These are phyloP conservation scores for Iris macrosiphon DNA, from an alignment of 106 monocot genomes.

Conservation along the genomic window DNA sequence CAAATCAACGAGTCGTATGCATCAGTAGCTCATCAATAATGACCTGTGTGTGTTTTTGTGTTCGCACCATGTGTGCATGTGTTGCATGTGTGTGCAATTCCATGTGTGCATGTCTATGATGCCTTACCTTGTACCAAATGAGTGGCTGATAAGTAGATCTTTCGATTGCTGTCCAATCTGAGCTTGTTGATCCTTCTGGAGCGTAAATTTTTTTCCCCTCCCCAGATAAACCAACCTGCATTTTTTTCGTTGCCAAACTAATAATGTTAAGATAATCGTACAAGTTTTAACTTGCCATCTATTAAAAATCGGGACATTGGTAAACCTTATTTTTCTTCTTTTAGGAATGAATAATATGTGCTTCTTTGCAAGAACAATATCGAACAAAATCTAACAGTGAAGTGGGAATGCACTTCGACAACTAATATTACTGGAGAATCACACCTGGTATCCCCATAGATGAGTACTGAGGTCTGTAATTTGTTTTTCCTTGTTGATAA, in stretches of 20 bases:
- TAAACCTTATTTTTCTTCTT: too few relatives aligned
- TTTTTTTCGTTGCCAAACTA: too few relatives aligned
- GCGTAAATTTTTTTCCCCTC: slow-evolving; percentile 58
- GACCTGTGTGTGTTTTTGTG: too few relatives aligned
- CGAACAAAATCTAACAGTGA: too few relatives aligned
- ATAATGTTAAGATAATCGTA: too few relatives aligned
- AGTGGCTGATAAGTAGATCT: slow-evolving; percentile 27
- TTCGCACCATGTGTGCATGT: too few relatives aligned
- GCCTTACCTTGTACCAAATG: slow-evolving; percentile 79
- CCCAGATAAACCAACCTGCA: slow-evolving; percentile 68
- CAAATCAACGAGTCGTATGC: not conserved
- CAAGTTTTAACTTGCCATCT: too few relatives aligned
- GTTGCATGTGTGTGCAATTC: not conserved
- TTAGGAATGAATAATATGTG: too few relatives aligned
- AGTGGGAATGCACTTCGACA: not conserved
- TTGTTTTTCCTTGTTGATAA: slow-evolving; percentile 15
- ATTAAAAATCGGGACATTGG: not conserved
- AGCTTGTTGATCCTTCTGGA: slow-evolving; percentile 28
- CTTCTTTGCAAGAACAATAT: too few relatives aligned
- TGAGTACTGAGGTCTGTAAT: slow-evolving; percentile 31
- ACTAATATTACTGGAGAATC: not conserved
- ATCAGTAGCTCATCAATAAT: not conserved
- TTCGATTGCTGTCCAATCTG: slow-evolving; percentile 27
- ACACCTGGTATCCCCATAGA: slow-evolving; percentile 77
- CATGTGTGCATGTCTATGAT: not conserved